Conservation (phyloP, 306 rosid species). For the Ammopiptanthus mongolicus region DNA sequence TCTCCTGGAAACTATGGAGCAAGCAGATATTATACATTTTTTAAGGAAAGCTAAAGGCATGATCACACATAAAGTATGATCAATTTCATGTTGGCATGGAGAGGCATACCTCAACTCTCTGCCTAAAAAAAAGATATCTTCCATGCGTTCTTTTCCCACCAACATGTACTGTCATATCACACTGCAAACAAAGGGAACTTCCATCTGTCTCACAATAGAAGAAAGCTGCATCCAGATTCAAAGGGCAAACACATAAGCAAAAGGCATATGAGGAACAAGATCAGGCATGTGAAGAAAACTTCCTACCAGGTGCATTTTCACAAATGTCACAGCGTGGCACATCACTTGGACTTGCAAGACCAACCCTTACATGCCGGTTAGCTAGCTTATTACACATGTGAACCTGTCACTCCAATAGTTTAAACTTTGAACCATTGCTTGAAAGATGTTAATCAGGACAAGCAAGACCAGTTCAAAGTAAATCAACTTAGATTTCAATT, state of each 20-base stretch:
- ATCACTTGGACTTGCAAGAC: slow-evolving; percentile 73
- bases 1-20: slow-evolving; percentile 70
- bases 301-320: slow-evolving; percentile 85
- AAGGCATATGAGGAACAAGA: neutral
- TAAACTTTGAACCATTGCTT: slow-evolving; percentile 14
- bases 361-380: slow-evolving; percentile 81
- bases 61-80: neutral
- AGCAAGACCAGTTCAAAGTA: neutral
- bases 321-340: slow-evolving; percentile 78
- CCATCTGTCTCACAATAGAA: slow-evolving; percentile 86
- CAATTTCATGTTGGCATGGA: neutral
- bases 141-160: slow-evolving; percentile 80
- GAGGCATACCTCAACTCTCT: slow-evolving; percentile 71
- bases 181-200: slow-evolving; percentile 75
- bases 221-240: slow-evolving; percentile 55
- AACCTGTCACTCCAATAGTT: slow-evolving; percentile 50
- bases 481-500: slow-evolving; percentile 14
- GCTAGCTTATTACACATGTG: slow-evolving; percentile 98
- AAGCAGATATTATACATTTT: slow-evolving; percentile 12
- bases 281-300: neutral
- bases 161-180: slow-evolving; percentile 79
- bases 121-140: slow-evolving; percentile 76
- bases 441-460: slow-evolving; percentile 2
- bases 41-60: neutral
- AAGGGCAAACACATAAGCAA: slow-evolving; percentile 16